Evolutionary conservation across 2,329 filamentous ascomycete genomes (phyloP).

Genomic region (Lachnellula hyalina): DNA sequence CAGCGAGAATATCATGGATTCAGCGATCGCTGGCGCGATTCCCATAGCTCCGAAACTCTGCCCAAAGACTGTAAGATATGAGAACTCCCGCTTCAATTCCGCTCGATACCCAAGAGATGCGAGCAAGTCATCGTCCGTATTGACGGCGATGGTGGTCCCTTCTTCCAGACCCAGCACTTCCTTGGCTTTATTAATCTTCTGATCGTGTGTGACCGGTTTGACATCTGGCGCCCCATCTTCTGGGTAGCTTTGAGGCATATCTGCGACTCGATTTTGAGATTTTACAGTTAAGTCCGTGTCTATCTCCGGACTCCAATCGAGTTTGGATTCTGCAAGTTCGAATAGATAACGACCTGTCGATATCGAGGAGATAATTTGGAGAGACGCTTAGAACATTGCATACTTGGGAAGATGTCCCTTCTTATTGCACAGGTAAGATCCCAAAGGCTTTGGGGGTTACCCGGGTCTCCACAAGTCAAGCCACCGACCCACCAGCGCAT

Average conservation of each 20-base stretch:
- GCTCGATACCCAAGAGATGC: constrained; percentile 28
- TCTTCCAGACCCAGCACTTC: constrained; percentile 9
- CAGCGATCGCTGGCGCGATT: constrained; percentile 30
- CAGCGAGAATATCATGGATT: constrained; percentile 29
- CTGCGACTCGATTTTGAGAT: background rate
- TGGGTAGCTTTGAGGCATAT: background rate
- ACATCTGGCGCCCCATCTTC: background rate
- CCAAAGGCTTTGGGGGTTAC: too few species aligned
- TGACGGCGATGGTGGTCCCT: constrained; percentile 6
- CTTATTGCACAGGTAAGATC: too few species aligned
- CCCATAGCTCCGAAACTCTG: constrained; percentile 32
- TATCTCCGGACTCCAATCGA: too few species aligned
- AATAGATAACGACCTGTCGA: too few species aligned
- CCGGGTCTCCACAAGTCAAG: too few species aligned
- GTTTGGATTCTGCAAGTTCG: too few species aligned
- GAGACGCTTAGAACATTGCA: too few species aligned
- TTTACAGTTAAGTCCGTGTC: too few species aligned
- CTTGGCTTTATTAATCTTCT: constrained; percentile 4
- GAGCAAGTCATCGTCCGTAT: constrained; percentile 26
- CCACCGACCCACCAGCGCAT: too few species aligned
- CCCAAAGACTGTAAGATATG: constrained; percentile 29
- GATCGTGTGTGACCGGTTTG: constrained; percentile 4
- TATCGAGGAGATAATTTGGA: too few species aligned
- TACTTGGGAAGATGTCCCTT: too few species aligned
- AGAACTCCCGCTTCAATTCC: constrained; percentile 31